Conservation (phyloP, 768 basidiomycete genomes). For the Pisolithus orientalis region DNA sequence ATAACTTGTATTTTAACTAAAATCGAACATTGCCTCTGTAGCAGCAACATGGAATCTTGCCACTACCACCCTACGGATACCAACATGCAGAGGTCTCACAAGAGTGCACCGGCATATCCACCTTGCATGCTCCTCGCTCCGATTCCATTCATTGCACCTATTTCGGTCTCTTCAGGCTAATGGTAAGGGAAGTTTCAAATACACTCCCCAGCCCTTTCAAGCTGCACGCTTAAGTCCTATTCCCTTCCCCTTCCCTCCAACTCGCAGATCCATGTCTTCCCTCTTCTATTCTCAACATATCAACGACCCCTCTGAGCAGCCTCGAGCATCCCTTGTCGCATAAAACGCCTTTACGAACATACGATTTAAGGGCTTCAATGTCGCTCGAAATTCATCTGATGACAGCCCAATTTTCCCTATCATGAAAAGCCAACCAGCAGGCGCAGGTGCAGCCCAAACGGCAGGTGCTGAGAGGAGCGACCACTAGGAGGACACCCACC, state of each 20-base stretch:
- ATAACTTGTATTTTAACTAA: too few relatives aligned
- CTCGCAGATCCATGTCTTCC: slow-evolving; percentile 6
- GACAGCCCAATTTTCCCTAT: slow-evolving; percentile 30
- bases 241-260: not conserved
- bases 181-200: too few relatives aligned
- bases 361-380: slow-evolving; percentile 67
- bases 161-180: too few relatives aligned
- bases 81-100: too few relatives aligned
- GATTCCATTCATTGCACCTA: too few relatives aligned
- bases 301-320: slow-evolving; percentile 48
- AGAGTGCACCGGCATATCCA: too few relatives aligned
- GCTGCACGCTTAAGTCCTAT: too few relatives aligned
- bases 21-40: too few relatives aligned
- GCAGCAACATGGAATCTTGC: too few relatives aligned
- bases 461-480: slow-evolving; percentile 28
- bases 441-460: slow-evolving; percentile 35
- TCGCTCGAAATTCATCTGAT: slow-evolving; percentile 44
- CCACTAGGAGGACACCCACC: slow-evolving; percentile 48
- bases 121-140: too few relatives aligned
- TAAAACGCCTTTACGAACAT: slow-evolving; percentile 68
- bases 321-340: slow-evolving; percentile 40
- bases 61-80: too few relatives aligned
- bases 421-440: slow-evolving; percentile 11
- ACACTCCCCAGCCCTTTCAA: too few relatives aligned
- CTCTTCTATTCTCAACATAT: slow-evolving; percentile 45